Conservation (phyloP, 768 basidiomycete species). For the Psilocybe tampanensis region DNA sequence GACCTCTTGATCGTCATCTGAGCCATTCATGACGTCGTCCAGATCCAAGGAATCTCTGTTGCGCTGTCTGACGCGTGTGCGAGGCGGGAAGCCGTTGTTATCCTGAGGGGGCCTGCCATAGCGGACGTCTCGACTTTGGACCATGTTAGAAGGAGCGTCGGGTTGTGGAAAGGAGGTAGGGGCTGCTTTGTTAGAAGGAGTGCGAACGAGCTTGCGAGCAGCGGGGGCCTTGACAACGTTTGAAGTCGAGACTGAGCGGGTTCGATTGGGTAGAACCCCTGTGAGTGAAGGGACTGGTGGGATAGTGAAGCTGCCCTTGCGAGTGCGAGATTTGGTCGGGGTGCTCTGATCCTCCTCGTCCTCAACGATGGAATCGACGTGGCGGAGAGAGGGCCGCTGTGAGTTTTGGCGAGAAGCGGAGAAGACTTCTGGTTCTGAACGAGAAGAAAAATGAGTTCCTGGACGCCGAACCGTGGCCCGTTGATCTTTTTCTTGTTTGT, state of each 20-base stretch:
- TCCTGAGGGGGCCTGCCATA: conserved; percentile 23
- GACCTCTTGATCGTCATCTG: conserved; percentile 56
- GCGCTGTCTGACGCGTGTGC: conserved; percentile 53
- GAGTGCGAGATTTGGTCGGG: conserved; percentile 41
- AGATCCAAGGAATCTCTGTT: conserved; percentile 73
- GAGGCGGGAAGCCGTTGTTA: conserved; percentile 42
- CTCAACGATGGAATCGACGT: conserved; percentile 67
- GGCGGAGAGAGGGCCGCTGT: conserved; percentile 48
- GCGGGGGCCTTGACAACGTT: conserved; percentile 28
- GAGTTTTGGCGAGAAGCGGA: conserved; percentile 32
- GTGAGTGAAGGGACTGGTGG: conserved; percentile 36
- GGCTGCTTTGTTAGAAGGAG: conserved; percentile 32
- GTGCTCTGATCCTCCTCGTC: conserved; percentile 56
- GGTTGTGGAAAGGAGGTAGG: conserved; percentile 26
- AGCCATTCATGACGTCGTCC: conserved; percentile 74
- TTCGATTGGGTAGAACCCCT: conserved; percentile 33
- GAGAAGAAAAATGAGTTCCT: conserved; percentile 34
- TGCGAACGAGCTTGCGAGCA: conserved; percentile 30
- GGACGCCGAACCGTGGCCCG: conserved; percentile 40
- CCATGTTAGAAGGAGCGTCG: conserved; percentile 28
- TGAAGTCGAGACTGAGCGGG: conserved; percentile 45
- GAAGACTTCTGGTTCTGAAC: conserved; percentile 35
- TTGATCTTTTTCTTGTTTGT: conserved; percentile 74
- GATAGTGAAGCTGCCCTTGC: conserved; percentile 49
- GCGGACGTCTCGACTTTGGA: conserved; percentile 27